Conservation (phyloP, 805 yeast genomes). For the Kockiozyma suomiensis region DNA sequence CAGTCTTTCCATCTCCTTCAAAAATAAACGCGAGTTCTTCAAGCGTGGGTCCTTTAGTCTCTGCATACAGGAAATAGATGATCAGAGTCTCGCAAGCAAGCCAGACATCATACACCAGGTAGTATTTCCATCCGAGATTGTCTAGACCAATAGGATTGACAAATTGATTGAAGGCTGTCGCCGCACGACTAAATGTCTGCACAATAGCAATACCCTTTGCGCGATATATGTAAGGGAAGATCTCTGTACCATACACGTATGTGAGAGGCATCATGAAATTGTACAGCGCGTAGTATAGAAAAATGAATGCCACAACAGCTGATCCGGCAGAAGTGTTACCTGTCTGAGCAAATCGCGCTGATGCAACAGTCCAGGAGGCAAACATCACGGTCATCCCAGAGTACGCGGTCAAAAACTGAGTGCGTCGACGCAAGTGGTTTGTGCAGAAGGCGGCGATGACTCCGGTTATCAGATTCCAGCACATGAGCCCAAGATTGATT, state of each 20-base stretch:
- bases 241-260: constrained; percentile 35
- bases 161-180: constrained; percentile 41
- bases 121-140: constrained; percentile 50
- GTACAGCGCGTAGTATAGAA: constrained; percentile 27
- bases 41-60: constrained; percentile 49
- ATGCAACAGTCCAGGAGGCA: constrained; percentile 29
- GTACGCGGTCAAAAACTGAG: constrained; percentile 40
- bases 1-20: constrained; percentile 14
- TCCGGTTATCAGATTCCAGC: constrained; percentile 49
- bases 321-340: constrained; percentile 5
- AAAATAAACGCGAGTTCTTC: constrained; percentile 55
- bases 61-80: constrained; percentile 46
- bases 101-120: constrained; percentile 43
- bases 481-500: constrained; percentile 55
- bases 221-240: constrained; percentile 42
- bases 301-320: constrained; percentile 28
- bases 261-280: constrained; percentile 21
- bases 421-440: constrained; percentile 36
- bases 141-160: constrained; percentile 48
- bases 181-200: constrained; percentile 32
- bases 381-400: constrained; percentile 43
- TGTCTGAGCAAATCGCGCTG: constrained; percentile 1
- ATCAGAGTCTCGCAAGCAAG: constrained; percentile 22
- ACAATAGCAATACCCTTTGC: constrained; percentile 48
- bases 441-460: constrained; percentile 39